Conservation (phyloP, 73 alveolate genomes). For the Paramecium sexaurelia region DNA sequence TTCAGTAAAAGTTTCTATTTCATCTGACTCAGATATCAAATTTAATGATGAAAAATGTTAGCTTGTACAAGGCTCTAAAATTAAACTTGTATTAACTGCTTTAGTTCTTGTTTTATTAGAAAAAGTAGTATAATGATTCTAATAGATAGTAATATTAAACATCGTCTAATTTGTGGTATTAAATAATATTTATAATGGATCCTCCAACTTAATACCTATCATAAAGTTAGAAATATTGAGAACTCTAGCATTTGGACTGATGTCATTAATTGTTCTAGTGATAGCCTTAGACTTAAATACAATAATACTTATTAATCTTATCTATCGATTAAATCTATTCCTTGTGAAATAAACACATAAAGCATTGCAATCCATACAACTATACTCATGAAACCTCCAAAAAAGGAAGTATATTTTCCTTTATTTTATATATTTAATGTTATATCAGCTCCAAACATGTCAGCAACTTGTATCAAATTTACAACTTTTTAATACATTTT, state of each 20-base stretch:
- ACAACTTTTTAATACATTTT: neutral
- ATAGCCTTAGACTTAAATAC: neutral
- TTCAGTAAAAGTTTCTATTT: neutral
- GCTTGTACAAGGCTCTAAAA: neutral
- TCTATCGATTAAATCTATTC: neutral
- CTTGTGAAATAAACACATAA: neutral
- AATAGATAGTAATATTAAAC: neutral
- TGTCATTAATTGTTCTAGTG: neutral
- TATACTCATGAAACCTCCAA: slow-evolving; percentile 28
- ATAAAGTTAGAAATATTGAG: slow-evolving; percentile 6
- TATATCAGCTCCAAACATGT: slow-evolving; percentile 29
- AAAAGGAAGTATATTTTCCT: neutral
- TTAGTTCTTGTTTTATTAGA: slow-evolving; percentile 1
- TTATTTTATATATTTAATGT: neutral
- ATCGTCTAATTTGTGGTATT: slow-evolving; percentile 4
- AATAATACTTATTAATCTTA: neutral
- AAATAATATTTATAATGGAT: neutral
- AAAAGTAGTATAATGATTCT: neutral
- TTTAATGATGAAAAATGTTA: neutral
- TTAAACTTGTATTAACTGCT: neutral
- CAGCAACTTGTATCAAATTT: neutral
- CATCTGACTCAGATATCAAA: neutral
- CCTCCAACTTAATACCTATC: neutral
- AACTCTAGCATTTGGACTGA: slow-evolving; percentile 39
- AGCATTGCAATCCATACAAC: slow-evolving; percentile 7